A percentile compares a stretch with the other conserved stretches of the same genome.
Evolutionary conservation across 192 early-diverging fungal species (phyloP).

Genomic region (Mycoemilia scoparia): DNA sequence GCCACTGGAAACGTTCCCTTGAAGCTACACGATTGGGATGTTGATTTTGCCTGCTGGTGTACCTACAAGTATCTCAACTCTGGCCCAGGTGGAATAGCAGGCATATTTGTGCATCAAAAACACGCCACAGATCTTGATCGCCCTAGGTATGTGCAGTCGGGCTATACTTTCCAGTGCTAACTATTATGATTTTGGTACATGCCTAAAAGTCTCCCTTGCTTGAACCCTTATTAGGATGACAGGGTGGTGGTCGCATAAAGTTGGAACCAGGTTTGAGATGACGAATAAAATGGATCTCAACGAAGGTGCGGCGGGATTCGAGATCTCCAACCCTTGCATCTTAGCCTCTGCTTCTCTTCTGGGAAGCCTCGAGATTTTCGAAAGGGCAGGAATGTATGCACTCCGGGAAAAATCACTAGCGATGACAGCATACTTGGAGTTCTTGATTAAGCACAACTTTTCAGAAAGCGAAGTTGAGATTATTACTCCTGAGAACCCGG

Average conservation of each 20-base stretch:
- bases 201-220: background rate
- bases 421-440: conserved; percentile 74
- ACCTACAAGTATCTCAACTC: conserved; percentile 98
- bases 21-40: conserved; percentile 81
- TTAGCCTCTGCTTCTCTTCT: conserved; percentile 52
- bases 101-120: conserved; percentile 77
- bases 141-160: too few relatives aligned
- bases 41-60: conserved; percentile 98
- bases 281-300: conserved; percentile 61
- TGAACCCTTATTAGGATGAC: conserved; percentile 42
- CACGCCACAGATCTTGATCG: conserved; percentile 39
- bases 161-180: conserved; percentile 22
- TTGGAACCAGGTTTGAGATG: conserved; percentile 74
- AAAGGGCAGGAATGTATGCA: conserved; percentile 40
- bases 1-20: conserved; percentile 86
- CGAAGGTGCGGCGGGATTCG: conserved; percentile 63
- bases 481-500: conserved; percentile 59
- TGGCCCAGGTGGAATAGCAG: conserved; percentile 88
- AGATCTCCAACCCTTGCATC: conserved; percentile 77
- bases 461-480: conserved; percentile 29
- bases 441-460: conserved; percentile 35
- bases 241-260: conserved; percentile 91
- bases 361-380: conserved; percentile 66
- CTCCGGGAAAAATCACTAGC: conserved; percentile 58
- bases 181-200: conserved; percentile 3